These are phyloP conservation scores for Solanum pinnatisectum DNA, from an alignment of 257 asterid genomes.

Conservation along the genomic window DNA sequence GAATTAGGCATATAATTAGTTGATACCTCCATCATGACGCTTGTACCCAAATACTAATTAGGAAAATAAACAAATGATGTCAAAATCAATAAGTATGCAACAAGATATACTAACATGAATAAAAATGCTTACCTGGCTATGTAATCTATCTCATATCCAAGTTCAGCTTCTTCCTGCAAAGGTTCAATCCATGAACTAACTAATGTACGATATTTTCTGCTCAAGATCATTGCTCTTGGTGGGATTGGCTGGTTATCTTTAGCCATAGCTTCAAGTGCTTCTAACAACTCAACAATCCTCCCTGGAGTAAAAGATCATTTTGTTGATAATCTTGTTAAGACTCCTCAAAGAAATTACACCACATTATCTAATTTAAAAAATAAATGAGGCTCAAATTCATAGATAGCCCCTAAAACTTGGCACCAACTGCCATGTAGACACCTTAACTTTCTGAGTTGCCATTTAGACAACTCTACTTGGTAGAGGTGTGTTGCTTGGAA, in stretches of 20 bases:
- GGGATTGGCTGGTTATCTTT: conserved; percentile 80
- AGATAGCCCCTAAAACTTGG: not conserved
- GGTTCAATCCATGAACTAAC: conserved; percentile 99
- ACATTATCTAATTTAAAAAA: not conserved
- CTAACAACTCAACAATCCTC: conserved; percentile 78
- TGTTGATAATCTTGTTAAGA: not conserved
- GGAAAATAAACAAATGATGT: not conserved
- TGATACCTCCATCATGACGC: not conserved
- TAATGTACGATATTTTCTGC: conserved; percentile 83
- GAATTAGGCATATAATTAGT: not conserved
- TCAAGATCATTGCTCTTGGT: conserved; percentile 89
- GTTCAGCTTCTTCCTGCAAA: conserved; percentile 97
- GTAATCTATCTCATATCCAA: conserved; percentile 94
- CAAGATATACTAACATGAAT: conserved; percentile 9
- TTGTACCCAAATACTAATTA: not conserved
- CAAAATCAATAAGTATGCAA: not conserved
- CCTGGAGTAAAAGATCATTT: conserved; percentile 38
- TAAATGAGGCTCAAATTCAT: not conserved
- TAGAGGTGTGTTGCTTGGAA: not conserved
- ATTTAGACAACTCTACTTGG: not conserved
- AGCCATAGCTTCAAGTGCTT: conserved; percentile 81
- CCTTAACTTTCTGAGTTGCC: not conserved
- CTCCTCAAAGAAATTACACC: not conserved
- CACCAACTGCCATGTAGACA: not conserved
- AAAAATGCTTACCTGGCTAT: conserved; percentile 55